These are phyloP conservation scores for Diaporthe sp. DNA, from an alignment of 2,329 filamentous ascomycete genomes.

Conservation along the genomic window DNA sequence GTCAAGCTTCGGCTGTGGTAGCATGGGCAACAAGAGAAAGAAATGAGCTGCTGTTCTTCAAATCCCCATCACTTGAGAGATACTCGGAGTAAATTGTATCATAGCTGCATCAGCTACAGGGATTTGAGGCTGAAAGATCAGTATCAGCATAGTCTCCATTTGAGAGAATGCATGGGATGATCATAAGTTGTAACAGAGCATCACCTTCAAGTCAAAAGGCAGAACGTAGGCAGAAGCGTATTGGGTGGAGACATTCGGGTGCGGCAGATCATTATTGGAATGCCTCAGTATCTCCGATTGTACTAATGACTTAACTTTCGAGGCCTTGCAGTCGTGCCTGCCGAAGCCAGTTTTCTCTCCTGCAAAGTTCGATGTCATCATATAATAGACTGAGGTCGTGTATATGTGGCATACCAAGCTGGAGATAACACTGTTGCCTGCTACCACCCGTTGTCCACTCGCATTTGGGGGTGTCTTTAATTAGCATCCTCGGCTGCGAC, in stretches of 20 bases:
- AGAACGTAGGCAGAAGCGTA: no score
- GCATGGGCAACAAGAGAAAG: background rate
- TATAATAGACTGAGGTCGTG: background rate
- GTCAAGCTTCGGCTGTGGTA: no score
- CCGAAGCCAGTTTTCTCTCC: background rate
- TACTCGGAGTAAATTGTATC: background rate
- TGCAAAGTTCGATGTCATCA: background rate
- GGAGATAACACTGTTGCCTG: conserved; percentile 24
- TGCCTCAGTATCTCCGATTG: background rate
- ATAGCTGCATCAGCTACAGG: background rate
- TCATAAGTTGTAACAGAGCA: background rate
- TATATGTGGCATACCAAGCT: background rate
- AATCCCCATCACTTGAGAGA: background rate
- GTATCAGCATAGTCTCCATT: background rate
- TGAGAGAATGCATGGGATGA: background rate
- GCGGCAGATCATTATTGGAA: background rate
- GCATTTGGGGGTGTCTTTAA: background rate
- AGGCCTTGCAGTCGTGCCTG: background rate
- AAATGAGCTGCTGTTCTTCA: no score
- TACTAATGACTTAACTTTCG: background rate
- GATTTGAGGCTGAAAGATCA: background rate
- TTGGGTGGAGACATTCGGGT: background rate
- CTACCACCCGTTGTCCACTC: conserved; percentile 8
- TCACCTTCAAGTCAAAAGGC: background rate
- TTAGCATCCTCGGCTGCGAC: conserved; percentile 19